phyloP scores from a whole-genome alignment of 139 green algal species.

The Tetradesmus lagerheimii region DNA sequence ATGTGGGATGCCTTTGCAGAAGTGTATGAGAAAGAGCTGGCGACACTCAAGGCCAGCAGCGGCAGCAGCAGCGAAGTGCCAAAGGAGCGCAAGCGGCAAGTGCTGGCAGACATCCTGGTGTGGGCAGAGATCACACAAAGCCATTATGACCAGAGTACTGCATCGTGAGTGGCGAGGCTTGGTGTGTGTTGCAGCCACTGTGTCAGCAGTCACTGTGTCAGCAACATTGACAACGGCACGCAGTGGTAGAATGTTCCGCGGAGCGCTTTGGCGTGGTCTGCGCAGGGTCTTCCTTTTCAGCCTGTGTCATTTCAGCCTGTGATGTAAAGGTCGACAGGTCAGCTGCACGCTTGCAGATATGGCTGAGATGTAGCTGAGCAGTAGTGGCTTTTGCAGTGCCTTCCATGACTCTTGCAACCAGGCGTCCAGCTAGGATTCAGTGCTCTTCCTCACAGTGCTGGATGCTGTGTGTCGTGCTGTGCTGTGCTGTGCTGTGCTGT shows the following conservation, averaged over 20 bases:
- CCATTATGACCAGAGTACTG: constrained; percentile 56
- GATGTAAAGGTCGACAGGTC: too few species aligned
- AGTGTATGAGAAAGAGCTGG: constrained; percentile 55
- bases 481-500: too few species aligned
- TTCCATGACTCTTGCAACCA: background rate
- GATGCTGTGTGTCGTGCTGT: background rate
- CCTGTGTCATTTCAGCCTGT: too few species aligned
- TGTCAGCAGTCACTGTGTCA: background rate
- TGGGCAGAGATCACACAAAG: constrained; percentile 69
- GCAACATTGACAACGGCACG: too few species aligned
- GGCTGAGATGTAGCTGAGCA: too few species aligned
- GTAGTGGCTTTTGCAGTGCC: too few species aligned
- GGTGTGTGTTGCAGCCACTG: background rate
- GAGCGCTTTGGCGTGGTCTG: too few species aligned
- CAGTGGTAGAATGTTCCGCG: too few species aligned
- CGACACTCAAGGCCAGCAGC: constrained; percentile 22
- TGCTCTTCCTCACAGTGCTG: constrained; percentile 19
- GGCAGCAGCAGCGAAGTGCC: constrained; percentile 33
- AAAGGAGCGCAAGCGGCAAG: constrained; percentile 56
- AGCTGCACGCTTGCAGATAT: too few species aligned
- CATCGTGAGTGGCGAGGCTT: constrained; percentile 40
- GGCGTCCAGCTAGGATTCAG: background rate
- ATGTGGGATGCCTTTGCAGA: constrained; percentile 60
- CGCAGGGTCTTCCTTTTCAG: too few species aligned
- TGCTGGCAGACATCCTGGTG: constrained; percentile 69